Percentiles rank a stretch among this genome's conserved stretches.
phyloP scores from a whole-genome alignment of 768 basidiomycete genomes.

The Auricularia cornea region DNA sequence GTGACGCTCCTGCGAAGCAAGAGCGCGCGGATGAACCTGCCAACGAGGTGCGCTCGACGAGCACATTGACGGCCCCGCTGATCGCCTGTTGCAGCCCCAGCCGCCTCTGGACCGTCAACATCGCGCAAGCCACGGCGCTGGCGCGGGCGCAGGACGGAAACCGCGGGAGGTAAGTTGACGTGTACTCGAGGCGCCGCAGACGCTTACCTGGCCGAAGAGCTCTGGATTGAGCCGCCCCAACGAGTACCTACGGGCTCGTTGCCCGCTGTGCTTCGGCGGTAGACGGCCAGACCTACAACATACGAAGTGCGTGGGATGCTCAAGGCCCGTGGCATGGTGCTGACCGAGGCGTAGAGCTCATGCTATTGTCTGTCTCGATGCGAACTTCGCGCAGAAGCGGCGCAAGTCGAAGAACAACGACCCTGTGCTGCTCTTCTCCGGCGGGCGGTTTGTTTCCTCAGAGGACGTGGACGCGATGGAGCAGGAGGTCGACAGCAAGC shows the following conservation, averaged over 20 bases:
- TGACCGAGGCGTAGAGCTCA: background rate
- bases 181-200: no score
- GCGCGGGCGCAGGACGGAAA: no score
- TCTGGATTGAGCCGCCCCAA: background rate
- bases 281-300: background rate
- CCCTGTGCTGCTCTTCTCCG: background rate
- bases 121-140: no score
- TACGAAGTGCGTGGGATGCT: background rate
- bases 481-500: background rate
- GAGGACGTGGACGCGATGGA: background rate
- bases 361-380: conserved; percentile 3
- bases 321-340: background rate
- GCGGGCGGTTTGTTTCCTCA: background rate
- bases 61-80: no score
- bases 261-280: conserved; percentile 1
- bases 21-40: no score
- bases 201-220: background rate
- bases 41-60: no score
- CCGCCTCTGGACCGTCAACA: no score
- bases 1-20: no score
- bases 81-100: no score
- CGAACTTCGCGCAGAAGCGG: background rate
- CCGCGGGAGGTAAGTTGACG: no score
- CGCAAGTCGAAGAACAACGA: background rate
- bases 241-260: background rate